These are phyloP conservation scores for Quillaja saponaria DNA, from an alignment of 306 rosid genomes.

Conservation along the genomic window DNA sequence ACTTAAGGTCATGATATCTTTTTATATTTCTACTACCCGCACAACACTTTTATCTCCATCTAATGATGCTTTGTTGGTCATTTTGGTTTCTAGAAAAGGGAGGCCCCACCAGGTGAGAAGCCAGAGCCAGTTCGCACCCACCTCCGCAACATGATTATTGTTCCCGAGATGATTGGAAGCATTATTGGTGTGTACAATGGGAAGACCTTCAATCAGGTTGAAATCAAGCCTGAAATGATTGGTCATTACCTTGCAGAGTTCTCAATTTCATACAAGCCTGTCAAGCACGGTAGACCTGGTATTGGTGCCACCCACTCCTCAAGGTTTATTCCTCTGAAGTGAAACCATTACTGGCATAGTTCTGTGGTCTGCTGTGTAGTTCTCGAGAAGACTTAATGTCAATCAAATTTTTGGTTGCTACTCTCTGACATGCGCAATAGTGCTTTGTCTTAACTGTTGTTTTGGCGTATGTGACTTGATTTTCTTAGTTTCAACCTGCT, in stretches of 20 bases:
- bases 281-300: constrained; percentile 97
- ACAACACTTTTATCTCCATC: too few relatives aligned
- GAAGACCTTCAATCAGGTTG: constrained; percentile 91
- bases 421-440: constrained; percentile 5
- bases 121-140: constrained; percentile 94
- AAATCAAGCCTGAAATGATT: constrained; percentile 89
- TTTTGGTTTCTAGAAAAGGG: constrained; percentile 63
- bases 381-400: constrained; percentile 24
- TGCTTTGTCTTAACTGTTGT: constrained; percentile 18
- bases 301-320: constrained; percentile 99
- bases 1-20: too few relatives aligned
- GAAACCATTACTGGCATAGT: constrained; percentile 32
- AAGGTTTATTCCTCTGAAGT: constrained; percentile 96
- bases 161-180: constrained; percentile 93
- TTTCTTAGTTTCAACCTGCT: constrained; percentile 1
- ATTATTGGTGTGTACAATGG: constrained; percentile 92
- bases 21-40: too few relatives aligned
- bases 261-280: constrained; percentile 94
- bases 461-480: constrained; percentile 10
- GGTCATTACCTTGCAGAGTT: constrained; percentile 90
- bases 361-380: constrained; percentile 27
- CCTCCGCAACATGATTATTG: constrained; percentile 88
- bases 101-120: constrained; percentile 89
- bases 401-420: constrained; percentile 37
- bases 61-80: background rate